Evolutionary conservation across 176 grass and related monocot species (phyloP), one percentile per base, ranked within the genome.

Genomic region (Cenchrus purpureus): DNA sequence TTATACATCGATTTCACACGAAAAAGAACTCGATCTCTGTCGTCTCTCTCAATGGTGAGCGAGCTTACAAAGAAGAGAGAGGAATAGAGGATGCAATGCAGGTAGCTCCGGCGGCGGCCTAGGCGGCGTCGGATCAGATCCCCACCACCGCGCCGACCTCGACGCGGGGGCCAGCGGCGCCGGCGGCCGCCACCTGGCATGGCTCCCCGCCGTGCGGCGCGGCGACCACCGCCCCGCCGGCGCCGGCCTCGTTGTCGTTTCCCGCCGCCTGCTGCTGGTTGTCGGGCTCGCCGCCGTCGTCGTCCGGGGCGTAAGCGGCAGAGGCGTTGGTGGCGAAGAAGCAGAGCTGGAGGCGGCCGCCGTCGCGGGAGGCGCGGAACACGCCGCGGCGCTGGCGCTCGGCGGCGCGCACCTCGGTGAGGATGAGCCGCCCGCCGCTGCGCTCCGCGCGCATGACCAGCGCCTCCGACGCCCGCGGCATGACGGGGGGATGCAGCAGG

Each of bases 371-470:
- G 11, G 86, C 83, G 62, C 79, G 91, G 81, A 98, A 92, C 4
- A 90, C 82, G 28, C 85, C 80, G 8, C 73, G 73, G 20, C 86
- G 83, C 19, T 5, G 25, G 17, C 17, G 78, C 12, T 71, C 64
- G 54, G 73, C 84, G 48, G 20, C 85, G 80, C 83, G 45, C 71
- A 92, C 83, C 80, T 94, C 80, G 3, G 87, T 92, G 68, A 92
- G 82, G 48, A 98, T 94, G 69, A 95, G 71, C 52, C 93, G 93
- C 5, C 95, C 93, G 55, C 89, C 80, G 79, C 79, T 77, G 58
- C 93, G 75, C 91, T 91, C 93, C 25, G 87, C 85, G 62, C 81
- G 87, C 87, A 98, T 91, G 73, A 86, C 80, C 31, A 58, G 16
- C 8, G 76, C 79, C 82, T 51, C 87, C 50, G 65, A 28, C 70